phyloP scores from a whole-genome alignment of 169 alveolate species.

The Plasmodium gonderi region DNA sequence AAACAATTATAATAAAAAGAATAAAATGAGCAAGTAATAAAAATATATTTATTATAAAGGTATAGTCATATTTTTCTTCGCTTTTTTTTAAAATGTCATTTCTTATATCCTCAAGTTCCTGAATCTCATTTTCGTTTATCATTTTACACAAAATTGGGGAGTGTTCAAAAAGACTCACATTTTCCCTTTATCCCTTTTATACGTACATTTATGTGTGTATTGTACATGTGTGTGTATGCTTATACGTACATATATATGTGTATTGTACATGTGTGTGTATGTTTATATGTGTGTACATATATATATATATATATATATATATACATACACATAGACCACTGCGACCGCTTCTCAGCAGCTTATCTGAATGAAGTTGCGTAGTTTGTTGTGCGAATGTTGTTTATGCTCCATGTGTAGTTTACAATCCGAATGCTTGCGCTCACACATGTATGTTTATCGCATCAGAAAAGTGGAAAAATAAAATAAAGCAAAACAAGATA shows the following conservation, averaged over 20 bases:
- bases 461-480: neutral
- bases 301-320: neutral
- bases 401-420: no score
- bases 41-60: neutral
- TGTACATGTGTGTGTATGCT: neutral
- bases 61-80: conserved; percentile 5
- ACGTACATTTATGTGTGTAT: no score
- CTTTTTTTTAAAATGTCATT: conserved; percentile 9
- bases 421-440: neutral
- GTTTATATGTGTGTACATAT: neutral
- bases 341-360: no score
- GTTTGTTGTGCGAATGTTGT: no score
- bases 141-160: neutral
- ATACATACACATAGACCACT: neutral
- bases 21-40: conserved; percentile 28
- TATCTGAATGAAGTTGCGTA: no score
- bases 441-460: neutral
- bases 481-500: neutral
- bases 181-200: no score
- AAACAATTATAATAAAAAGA: conserved; percentile 14
- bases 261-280: neutral
- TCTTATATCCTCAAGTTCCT: conserved; percentile 12
- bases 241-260: neutral
- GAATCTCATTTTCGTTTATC: conserved; percentile 1
- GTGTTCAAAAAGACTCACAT: no score